Conservation (phyloP, 495 filamentous ascomycete genomes). For the Hyaloscypha hepaticicola region DNA sequence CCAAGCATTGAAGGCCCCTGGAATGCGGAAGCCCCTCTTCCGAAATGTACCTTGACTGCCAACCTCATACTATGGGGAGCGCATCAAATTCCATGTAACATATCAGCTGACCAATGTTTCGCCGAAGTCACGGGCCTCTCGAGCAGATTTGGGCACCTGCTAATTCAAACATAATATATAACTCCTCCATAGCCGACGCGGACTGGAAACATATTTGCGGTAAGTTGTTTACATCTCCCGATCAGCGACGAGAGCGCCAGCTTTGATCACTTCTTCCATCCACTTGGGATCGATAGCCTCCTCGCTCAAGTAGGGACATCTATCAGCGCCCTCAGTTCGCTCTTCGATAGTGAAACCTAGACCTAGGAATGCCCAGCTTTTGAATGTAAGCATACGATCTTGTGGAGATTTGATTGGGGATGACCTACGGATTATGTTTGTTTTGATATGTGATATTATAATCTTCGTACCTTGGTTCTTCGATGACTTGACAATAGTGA, state of each 20-base stretch:
- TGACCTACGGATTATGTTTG: conserved; percentile 20
- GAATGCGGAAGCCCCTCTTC: too few species aligned
- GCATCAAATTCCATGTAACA: too few species aligned
- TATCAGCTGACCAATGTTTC: background rate
- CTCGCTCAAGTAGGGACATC: conserved; percentile 21
- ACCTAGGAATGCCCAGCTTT: conserved; percentile 21
- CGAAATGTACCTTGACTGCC: too few species aligned
- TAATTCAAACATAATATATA: background rate
- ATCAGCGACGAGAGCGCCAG: conserved; percentile 11
- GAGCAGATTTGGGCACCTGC: background rate
- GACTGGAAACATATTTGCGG: background rate
- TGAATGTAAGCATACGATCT: background rate
- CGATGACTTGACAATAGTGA: conserved; percentile 23
- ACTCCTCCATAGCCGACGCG: background rate
- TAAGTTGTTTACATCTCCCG: background rate
- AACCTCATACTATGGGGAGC: too few species aligned
- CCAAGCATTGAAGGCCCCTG: too few species aligned
- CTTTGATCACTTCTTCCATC: conserved; percentile 24
- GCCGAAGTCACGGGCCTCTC: background rate
- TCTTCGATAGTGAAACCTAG: conserved; percentile 23
- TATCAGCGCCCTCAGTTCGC: conserved; percentile 13
- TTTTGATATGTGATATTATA: conserved; percentile 25
- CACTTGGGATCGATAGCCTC: conserved; percentile 26
- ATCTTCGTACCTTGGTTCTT: conserved; percentile 25
- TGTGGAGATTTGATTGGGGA: background rate